Percentiles rank a stretch among this genome's conserved stretches.
Evolutionary conservation across 2,329 filamentous ascomycete species (phyloP).

Genomic region (Colletotrichum sp.): DNA sequence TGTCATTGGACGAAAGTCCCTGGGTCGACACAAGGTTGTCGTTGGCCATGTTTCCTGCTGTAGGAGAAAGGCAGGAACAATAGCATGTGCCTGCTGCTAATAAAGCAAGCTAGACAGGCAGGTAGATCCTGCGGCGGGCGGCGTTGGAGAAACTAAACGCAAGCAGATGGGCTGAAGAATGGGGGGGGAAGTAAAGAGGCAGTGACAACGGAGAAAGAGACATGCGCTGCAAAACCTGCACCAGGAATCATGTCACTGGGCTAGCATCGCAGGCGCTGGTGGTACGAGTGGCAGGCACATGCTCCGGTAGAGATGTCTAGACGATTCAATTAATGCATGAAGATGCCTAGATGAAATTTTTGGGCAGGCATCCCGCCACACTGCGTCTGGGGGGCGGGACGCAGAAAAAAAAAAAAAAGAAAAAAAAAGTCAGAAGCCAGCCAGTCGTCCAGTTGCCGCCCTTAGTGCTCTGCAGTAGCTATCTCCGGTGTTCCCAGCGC

Average conservation of each 20-base stretch:
- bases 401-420: not conserved
- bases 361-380: conserved; percentile 6
- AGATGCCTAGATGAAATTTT: conserved; percentile 16
- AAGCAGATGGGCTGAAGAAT: not conserved
- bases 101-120: not conserved
- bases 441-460: not conserved
- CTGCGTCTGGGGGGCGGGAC: not conserved
- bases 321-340: conserved; percentile 19
- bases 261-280: conserved; percentile 1
- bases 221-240: not conserved
- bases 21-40: not conserved
- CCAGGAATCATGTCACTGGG: conserved; percentile 9
- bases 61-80: not conserved
- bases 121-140: not conserved
- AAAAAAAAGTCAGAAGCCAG: conserved; percentile 1
- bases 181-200: not conserved
- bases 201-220: not conserved
- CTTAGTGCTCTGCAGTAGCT: not conserved
- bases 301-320: conserved; percentile 6
- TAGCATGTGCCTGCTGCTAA: conserved; percentile 14
- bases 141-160: conserved; percentile 4
- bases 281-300: conserved; percentile 12
- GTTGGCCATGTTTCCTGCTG: conserved; percentile 5
- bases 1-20: conserved; percentile 3
- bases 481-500: conserved; percentile 5